Evolutionary conservation across 306 rosid species (phyloP).

Genomic region (Begonia peltatifolia): DNA sequence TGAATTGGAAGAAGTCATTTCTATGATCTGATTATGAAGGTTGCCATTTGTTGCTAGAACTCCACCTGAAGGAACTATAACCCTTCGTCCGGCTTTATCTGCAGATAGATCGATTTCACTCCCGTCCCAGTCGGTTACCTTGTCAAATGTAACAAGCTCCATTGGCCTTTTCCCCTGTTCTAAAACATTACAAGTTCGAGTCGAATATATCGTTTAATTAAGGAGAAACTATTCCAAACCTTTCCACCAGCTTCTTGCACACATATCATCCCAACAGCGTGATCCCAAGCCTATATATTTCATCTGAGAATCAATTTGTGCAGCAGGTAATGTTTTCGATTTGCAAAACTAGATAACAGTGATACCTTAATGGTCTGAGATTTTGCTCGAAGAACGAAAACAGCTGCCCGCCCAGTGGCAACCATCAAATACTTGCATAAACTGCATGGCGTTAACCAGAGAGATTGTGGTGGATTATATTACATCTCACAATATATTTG

Average conservation of each 20-base stretch:
- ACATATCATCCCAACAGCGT: slow-evolving; percentile 42
- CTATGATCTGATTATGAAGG: slow-evolving; percentile 41
- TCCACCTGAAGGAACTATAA: slow-evolving; percentile 57
- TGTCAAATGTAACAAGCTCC: slow-evolving; percentile 4
- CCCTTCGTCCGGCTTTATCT: slow-evolving; percentile 45
- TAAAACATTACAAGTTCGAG: neutral
- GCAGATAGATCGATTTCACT: slow-evolving; percentile 54
- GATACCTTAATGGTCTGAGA: slow-evolving; percentile 29
- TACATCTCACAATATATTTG: slow-evolving; percentile 1
- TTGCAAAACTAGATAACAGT: neutral
- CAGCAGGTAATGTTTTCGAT: neutral
- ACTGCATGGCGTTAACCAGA: slow-evolving; percentile 13
- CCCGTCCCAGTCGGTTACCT: slow-evolving; percentile 85
- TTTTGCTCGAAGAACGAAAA: slow-evolving; percentile 21
- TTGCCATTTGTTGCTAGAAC: slow-evolving; percentile 51
- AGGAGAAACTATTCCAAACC: slow-evolving; percentile 6
- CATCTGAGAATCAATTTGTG: slow-evolving; percentile 3
- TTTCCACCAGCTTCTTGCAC: slow-evolving; percentile 37
- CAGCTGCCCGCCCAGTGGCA: slow-evolving; percentile 34
- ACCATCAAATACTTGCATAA: slow-evolving; percentile 51
- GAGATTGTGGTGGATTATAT: neutral
- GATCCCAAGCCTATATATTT: slow-evolving; percentile 40
- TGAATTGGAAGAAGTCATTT: slow-evolving; percentile 31
- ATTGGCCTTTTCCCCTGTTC: no score
- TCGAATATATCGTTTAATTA: neutral